Evolutionary conservation across 108 stramenopile species (phyloP).

Genomic region (Fistulifera pelliculosa): DNA sequence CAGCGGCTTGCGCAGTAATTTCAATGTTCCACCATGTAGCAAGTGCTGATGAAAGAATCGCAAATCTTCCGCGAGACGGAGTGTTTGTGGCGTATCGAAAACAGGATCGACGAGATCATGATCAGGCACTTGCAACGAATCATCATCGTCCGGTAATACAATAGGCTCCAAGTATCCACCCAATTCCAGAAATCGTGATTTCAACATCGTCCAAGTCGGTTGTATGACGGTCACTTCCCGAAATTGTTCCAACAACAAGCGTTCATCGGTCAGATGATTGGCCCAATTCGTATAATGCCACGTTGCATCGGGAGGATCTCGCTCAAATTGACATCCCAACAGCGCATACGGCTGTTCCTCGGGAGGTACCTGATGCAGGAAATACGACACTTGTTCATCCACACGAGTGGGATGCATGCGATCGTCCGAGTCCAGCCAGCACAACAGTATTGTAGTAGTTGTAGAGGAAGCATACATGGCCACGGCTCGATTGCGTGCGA

Average conservation of each 20-base stretch:
- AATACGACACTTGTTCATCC: conserved; percentile 52
- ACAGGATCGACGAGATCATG: conserved; percentile 24
- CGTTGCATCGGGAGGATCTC: conserved; percentile 77
- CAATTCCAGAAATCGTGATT: conserved; percentile 38
- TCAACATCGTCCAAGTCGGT: conserved; percentile 79
- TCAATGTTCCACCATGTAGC: conserved; percentile 31
- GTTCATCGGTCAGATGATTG: conserved; percentile 61
- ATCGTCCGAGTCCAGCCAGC: conserved; percentile 78
- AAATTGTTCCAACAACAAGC: conserved; percentile 67
- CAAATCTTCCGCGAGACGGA: conserved; percentile 81
- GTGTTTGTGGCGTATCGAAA: conserved; percentile 24
- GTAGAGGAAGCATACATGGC: neutral
- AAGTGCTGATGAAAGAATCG: conserved; percentile 84
- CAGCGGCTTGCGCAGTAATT: conserved; percentile 52
- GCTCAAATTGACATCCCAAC: conserved; percentile 73
- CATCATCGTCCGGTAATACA: neutral
- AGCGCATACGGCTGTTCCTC: conserved; percentile 33
- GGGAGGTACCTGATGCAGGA: conserved; percentile 23
- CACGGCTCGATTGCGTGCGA: conserved; percentile 73
- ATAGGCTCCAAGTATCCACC: conserved; percentile 82
- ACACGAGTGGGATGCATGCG: conserved; percentile 64
- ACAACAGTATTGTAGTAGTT: conserved; percentile 37
- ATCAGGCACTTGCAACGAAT: neutral
- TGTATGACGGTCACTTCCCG: conserved; percentile 85
- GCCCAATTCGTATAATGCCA: conserved; percentile 87